Evolutionary conservation across 73 alveolate genomes (phyloP).

Genomic region (Tetrahymena thermophila): DNA sequence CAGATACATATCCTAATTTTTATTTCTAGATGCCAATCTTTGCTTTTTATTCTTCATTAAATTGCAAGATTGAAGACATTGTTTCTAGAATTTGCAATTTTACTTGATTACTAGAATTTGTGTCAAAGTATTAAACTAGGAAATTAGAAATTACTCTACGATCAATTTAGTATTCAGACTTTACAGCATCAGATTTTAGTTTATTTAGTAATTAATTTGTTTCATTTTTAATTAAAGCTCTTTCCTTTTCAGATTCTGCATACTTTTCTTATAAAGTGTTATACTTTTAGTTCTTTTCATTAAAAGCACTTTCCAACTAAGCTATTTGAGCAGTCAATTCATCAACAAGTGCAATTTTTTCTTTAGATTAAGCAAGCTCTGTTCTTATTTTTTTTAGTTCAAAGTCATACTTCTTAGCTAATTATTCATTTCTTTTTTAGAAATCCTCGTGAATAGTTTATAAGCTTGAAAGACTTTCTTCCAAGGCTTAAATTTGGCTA

Average conservation of each 20-base stretch:
- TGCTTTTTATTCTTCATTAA: not conserved
- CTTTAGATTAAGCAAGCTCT: not conserved
- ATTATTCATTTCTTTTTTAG: not conserved
- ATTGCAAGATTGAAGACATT: not conserved
- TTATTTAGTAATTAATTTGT: not conserved
- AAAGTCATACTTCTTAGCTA: not conserved
- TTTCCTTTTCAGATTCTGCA: not conserved
- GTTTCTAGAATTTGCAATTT: not conserved
- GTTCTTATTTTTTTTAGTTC: not conserved
- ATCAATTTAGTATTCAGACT: not conserved
- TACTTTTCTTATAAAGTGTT: not conserved
- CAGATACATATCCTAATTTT: not conserved
- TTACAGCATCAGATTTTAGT: not conserved
- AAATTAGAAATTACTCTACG: not conserved
- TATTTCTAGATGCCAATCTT: not conserved
- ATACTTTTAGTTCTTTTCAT: not conserved
- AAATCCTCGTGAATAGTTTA: not conserved
- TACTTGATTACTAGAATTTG: not conserved
- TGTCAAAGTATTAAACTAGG: not conserved
- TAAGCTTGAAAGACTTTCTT: not conserved
- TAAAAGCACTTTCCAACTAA: not conserved
- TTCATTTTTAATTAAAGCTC: not conserved
- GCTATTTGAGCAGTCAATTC: not conserved
- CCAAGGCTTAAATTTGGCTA: not conserved
- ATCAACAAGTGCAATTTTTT: not conserved